These are phyloP conservation scores for Blastobotrys chiropterorum DNA, from an alignment of 805 yeast genomes.

Conservation along the genomic window DNA sequence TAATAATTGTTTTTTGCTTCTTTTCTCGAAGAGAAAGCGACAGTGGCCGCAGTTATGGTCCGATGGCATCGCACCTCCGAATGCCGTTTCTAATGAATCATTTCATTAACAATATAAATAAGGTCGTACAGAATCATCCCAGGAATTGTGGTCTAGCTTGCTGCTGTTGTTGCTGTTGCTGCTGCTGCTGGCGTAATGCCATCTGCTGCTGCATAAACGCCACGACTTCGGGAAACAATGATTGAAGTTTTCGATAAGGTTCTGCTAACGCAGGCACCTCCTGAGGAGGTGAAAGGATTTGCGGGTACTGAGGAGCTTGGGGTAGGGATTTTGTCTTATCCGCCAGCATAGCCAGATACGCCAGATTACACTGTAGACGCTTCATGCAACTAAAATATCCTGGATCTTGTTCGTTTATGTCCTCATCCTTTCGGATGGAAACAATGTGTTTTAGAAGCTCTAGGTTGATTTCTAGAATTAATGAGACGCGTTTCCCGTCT, in stretches of 20 bases:
- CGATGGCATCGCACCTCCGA: too few species aligned
- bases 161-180: slow-evolving; percentile 20
- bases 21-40: not conserved
- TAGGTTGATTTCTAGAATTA: slow-evolving; percentile 28
- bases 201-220: slow-evolving; percentile 18
- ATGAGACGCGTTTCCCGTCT: slow-evolving; percentile 24
- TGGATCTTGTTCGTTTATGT: slow-evolving; percentile 12
- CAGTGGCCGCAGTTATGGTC: too few species aligned
- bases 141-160: slow-evolving; percentile 11
- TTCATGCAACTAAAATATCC: slow-evolving; percentile 25
- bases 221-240: slow-evolving; percentile 26
- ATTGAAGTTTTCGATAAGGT: slow-evolving; percentile 28
- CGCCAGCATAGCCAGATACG: slow-evolving; percentile 29
- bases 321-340: slow-evolving; percentile 22
- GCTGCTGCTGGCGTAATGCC: slow-evolving; percentile 21
- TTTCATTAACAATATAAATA: too few species aligned
- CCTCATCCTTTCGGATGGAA: slow-evolving; percentile 13
- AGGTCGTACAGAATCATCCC: slow-evolving; percentile 2
- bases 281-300: slow-evolving; percentile 27
- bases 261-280: slow-evolving; percentile 27
- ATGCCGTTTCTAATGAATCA: too few species aligned
- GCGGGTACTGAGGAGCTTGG: slow-evolving; percentile 22
- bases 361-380: slow-evolving; percentile 32
- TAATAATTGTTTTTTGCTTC: not conserved
- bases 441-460: slow-evolving; percentile 25